These are phyloP conservation scores for Ananas comosus DNA, from an alignment of 176 grass and related monocot genomes.

Conservation along the genomic window DNA sequence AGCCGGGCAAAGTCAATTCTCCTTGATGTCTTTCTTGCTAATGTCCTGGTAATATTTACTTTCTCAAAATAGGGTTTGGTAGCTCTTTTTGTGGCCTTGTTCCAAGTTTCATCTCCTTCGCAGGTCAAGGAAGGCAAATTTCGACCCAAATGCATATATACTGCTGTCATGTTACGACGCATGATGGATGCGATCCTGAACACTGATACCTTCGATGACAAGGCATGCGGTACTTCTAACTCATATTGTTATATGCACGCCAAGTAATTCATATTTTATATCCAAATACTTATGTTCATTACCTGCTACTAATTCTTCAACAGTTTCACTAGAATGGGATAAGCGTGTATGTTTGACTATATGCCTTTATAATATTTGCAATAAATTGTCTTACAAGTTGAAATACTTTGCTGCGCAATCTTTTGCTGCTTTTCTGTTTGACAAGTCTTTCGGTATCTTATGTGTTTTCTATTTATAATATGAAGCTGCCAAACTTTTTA, in stretches of 20 bases:
- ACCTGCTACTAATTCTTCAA: no score
- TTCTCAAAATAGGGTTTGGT: background rate
- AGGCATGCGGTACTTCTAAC: conserved; percentile 32
- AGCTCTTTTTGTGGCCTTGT: background rate
- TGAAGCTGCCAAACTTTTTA: no score
- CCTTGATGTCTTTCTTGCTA: conserved; percentile 78
- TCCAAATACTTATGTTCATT: no score
- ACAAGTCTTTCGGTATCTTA: background rate
- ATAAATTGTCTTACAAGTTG: no score
- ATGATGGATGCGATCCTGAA: conserved; percentile 91
- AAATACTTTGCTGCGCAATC: no score
- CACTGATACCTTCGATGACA: conserved; percentile 86
- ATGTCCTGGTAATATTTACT: conserved; percentile 50
- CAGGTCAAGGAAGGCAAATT: conserved; percentile 62
- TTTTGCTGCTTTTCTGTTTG: background rate
- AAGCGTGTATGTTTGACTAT: no score
- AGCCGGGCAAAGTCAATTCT: conserved; percentile 59
- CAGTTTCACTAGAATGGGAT: no score
- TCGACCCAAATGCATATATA: conserved; percentile 75
- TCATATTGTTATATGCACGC: background rate
- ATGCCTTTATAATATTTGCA: no score
- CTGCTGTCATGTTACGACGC: conserved; percentile 83
- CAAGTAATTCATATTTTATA: background rate
- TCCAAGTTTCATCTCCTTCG: conserved; percentile 10
- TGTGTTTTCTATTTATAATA: no score